Evolutionary conservation across 2,329 filamentous ascomycete species (phyloP), one percentile per base, ranked within the genome.

Genomic region (Stemphylium beticola): DNA sequence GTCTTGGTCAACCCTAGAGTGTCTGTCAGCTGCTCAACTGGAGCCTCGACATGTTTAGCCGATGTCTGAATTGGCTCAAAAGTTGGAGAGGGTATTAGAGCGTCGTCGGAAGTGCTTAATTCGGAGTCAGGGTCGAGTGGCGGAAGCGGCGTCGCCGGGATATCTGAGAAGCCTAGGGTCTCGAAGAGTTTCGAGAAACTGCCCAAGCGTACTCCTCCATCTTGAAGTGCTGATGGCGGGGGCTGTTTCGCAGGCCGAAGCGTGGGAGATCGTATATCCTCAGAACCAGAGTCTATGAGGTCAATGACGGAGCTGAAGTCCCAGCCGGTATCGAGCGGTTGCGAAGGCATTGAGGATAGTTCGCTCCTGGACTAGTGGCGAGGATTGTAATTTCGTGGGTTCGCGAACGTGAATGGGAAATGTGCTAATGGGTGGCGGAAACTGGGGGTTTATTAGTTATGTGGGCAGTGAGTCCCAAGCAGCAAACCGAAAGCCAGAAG

Each of bases 111-210:
- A 26, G 73, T 74, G 50, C 79, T 80, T 1, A 65, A 74, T 51
- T 68, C 71, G 11, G 64, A 67, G 7, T 70, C 58, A 3, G 62
- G 52, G 14, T 69, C 64, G 17, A 65, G 53, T 26, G 68, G 62
- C 40, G 60, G 62, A 34, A 67, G 18, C n/a, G 62, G 57, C 14
- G 57, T 40, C 10, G 61, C 65, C 8, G 49, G 52, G 4, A 54
- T 48, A 26, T 64, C 62, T 10, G 72, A 61, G 8, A 76, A 69
- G 29, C 78, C 79, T 17, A 82, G 62, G 33, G 73, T 74, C 47
- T 78, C 68, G 65, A 77, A 82, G n/a, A 82, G 64, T 61, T 76
- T 79, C 39, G 62, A 64, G 59, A 82, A 81, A 57, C 79, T 75
- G n/a, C 80, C 80, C 15, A 82, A 61, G 10, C 65, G 64, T 45